Evolutionary conservation across 2,329 filamentous ascomycete species (phyloP).

Genomic region (Aspergillus sp.): DNA sequence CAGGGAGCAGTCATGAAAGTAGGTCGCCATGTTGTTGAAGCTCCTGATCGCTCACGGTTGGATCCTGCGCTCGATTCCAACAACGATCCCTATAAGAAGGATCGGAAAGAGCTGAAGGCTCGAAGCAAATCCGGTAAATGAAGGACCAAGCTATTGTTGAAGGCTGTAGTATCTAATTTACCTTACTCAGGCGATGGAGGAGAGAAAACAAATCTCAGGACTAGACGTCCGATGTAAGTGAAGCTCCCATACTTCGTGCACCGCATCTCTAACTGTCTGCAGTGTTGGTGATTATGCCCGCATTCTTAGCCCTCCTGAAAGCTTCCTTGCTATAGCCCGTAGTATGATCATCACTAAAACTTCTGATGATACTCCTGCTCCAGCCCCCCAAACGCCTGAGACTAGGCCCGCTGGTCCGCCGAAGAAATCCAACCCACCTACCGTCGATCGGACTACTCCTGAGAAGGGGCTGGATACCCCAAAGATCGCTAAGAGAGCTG

Average conservation of each 20-base stretch:
- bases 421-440: not conserved
- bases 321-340: constrained; percentile 13
- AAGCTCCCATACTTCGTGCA: not conserved
- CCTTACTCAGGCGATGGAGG: too few relatives aligned
- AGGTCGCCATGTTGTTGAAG: constrained; percentile 1
- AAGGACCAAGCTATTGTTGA: not conserved
- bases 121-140: constrained; percentile 1
- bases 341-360: constrained; percentile 3
- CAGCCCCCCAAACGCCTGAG: constrained; percentile 1
- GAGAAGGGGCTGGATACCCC: not conserved
- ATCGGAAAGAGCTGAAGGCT: not conserved
- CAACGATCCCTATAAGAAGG: constrained; percentile 1
- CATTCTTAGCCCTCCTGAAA: constrained; percentile 10
- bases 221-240: constrained; percentile 15
- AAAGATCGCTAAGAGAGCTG: too few relatives aligned
- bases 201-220: constrained; percentile 4
- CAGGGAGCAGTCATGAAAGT: constrained; percentile 4
- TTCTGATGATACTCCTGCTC: not conserved
- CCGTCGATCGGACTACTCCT: not conserved
- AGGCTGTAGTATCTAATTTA: not conserved
- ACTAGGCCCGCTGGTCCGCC: not conserved
- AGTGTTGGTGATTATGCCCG: constrained; percentile 5
- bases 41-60: constrained; percentile 1
- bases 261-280: not conserved
- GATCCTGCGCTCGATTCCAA: constrained; percentile 17